Evolutionary conservation across 164 flowering plant genomes (phyloP), one percentile per base, ranked within the genome.

Genomic region (Akebia trifoliata): DNA sequence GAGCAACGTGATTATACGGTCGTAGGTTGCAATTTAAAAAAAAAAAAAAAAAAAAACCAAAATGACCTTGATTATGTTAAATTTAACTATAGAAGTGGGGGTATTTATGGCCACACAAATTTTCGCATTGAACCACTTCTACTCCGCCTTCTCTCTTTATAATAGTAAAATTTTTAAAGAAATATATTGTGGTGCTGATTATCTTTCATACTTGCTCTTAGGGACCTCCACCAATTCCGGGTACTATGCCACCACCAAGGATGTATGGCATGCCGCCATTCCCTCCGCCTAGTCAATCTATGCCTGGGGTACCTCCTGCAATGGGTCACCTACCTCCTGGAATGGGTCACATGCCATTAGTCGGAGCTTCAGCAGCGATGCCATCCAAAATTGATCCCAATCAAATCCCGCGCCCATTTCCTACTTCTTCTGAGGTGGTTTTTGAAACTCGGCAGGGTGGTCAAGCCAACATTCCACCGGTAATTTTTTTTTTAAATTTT

Each of bases 381-480:
- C 78, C 79, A 24, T 83, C 97, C 34, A 94, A 81, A 69, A 85
- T 94, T 73, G 99, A 94, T 74, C 96, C 95, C 34, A 81, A 83
- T 67, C 97, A 90, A 65, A 87, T 90, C 71, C 99, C 99, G 7
- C 79, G 96, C 64, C 95, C 97, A 14, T 56, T 81, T 51, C 86
- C 95, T 47, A 71, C 69, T 72, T 77, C 87, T 17, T 59, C 86
- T 9, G 74, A 74, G 21, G 62, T 76, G 15, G 1, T 85, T 49
- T 74, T 75, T 66, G 96, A 90, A 63, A 90, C 99, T 51, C 99
- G 95, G 57, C 90, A 76, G 43, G 72, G 77, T 55, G 87, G 87
- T 73, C 95, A 90, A 73, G 89, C 96, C 28, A 82, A 68, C 47
- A 72, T 73, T 53, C 97, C 99, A 11, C 99, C 99, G 74, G 99